phyloP scores from a whole-genome alignment of 1,284 basidiomycete species.

The Moniliophthora roreri region DNA sequence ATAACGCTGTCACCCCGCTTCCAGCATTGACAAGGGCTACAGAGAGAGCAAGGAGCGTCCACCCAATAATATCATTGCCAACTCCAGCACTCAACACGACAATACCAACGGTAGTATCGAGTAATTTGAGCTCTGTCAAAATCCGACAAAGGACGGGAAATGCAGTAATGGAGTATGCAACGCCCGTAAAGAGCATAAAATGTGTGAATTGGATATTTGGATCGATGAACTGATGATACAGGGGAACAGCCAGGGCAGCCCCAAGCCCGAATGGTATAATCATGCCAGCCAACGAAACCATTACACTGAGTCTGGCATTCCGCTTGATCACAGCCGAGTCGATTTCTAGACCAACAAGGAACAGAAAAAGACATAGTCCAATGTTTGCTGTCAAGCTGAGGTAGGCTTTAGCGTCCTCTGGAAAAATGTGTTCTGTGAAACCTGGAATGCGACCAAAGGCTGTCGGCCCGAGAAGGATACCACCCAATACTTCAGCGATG shows the following conservation, averaged over 20 bases:
- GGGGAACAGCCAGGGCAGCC: constrained; percentile 74
- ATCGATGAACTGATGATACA: constrained; percentile 83
- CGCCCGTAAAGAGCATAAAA: constrained; percentile 93
- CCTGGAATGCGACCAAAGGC: constrained; percentile 74
- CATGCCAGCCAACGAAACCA: constrained; percentile 67
- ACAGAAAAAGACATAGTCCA: constrained; percentile 90
- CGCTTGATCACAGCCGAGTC: constrained; percentile 53
- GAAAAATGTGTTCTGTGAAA: constrained; percentile 86
- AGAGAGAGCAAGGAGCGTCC: constrained; percentile 78
- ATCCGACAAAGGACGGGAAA: constrained; percentile 94
- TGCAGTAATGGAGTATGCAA: constrained; percentile 91
- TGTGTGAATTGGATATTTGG: constrained; percentile 65
- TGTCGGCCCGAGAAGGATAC: constrained; percentile 85
- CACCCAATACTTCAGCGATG: constrained; percentile 85
- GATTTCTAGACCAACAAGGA: constrained; percentile 81
- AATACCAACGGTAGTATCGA: constrained; percentile 92
- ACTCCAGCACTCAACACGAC: constrained; percentile 94
- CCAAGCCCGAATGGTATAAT: constrained; percentile 84
- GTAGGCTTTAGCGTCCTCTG: constrained; percentile 66
- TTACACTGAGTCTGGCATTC: constrained; percentile 44
- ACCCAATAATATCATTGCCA: constrained; percentile 84
- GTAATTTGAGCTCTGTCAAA: constrained; percentile 76
- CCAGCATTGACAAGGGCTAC: constrained; percentile 89
- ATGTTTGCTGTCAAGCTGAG: constrained; percentile 91
- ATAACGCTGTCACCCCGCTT: constrained; percentile 74